Conservation (phyloP, 2,329 filamentous ascomycete genomes). For the Dothideomycetidae sp. region DNA sequence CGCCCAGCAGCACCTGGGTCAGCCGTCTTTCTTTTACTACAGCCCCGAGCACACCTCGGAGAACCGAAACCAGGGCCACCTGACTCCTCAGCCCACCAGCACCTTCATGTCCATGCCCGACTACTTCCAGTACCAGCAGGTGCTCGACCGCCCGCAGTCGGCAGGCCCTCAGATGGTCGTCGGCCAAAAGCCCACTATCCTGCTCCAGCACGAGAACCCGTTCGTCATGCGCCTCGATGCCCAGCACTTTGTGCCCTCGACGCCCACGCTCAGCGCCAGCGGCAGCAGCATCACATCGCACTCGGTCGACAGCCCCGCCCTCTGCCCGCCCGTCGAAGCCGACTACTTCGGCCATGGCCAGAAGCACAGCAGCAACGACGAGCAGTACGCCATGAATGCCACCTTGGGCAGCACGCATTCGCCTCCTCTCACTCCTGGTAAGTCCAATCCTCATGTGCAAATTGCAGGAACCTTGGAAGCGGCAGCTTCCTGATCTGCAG, state of each 20-base stretch:
- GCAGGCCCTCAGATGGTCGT: constrained; percentile 28
- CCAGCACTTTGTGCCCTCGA: constrained; percentile 67
- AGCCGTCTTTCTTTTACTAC: constrained; percentile 78
- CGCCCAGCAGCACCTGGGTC: constrained; percentile 39
- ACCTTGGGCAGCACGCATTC: constrained; percentile 69
- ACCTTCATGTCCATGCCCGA: constrained; percentile 29
- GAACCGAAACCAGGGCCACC: constrained; percentile 60
- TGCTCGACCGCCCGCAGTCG: constrained; percentile 17
- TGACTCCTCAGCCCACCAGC: constrained; percentile 44
- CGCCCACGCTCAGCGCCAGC: constrained; percentile 72
- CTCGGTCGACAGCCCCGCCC: constrained; percentile 60
- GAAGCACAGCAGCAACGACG: constrained; percentile 58
- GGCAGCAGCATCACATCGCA: constrained; percentile 54
- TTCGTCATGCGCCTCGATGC: constrained; percentile 55
- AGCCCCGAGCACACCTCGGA: constrained; percentile 61
- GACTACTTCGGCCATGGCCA: constrained; percentile 27
- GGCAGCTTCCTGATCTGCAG: constrained; percentile 8
- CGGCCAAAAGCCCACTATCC: constrained; percentile 57
- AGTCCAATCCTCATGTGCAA: constrained; percentile 27
- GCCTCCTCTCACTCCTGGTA: constrained; percentile 83
- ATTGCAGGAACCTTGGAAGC: constrained; percentile 1
- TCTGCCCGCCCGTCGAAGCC: background rate
- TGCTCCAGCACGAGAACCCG: constrained; percentile 40
- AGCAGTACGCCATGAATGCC: constrained; percentile 52
- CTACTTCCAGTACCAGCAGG: constrained; percentile 19